phyloP scores from a whole-genome alignment of 306 rosid species.

The Pterocarpus santalinus region DNA sequence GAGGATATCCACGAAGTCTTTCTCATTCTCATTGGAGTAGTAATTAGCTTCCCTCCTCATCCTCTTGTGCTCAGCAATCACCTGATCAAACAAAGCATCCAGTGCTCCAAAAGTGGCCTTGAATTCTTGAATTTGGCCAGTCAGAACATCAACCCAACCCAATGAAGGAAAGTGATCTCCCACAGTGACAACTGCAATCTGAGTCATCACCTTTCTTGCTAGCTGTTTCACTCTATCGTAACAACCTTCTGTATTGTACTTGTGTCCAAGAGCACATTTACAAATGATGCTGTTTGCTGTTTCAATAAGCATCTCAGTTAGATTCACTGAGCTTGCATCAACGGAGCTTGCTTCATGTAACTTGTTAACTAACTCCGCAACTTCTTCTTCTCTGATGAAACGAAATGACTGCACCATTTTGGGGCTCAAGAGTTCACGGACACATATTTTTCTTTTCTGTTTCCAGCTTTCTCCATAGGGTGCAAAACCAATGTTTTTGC shows the following conservation, averaged over 20 bases:
- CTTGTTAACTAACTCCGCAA: background rate
- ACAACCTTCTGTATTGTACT: background rate
- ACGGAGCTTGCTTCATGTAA: background rate
- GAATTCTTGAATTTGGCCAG: background rate
- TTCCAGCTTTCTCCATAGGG: conserved; percentile 24
- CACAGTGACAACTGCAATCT: background rate
- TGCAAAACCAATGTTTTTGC: conserved; percentile 33
- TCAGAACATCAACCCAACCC: conserved; percentile 39
- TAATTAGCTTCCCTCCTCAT: background rate
- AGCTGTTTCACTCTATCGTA: background rate
- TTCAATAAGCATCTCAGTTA: conserved; percentile 19
- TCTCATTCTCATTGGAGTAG: background rate
- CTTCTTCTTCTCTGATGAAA: conserved; percentile 2
- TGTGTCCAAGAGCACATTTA: conserved; percentile 32
- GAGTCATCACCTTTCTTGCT: background rate
- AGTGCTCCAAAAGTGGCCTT: conserved; percentile 20
- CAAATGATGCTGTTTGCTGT: background rate
- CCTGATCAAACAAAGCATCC: conserved; percentile 22
- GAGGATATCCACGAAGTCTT: conserved; percentile 42
- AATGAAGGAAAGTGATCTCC: conserved; percentile 40
- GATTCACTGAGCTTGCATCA: background rate
- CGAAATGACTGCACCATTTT: conserved; percentile 32
- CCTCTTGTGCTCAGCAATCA: conserved; percentile 16
- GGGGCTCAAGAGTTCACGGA: conserved; percentile 27
- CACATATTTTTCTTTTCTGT: conserved; percentile 36